Percentiles rank a stretch among this genome's conserved stretches.
These are phyloP conservation scores for Plenodomus biglobosus DNA, from an alignment of 2,329 filamentous ascomycete species.

Conservation along the genomic window DNA sequence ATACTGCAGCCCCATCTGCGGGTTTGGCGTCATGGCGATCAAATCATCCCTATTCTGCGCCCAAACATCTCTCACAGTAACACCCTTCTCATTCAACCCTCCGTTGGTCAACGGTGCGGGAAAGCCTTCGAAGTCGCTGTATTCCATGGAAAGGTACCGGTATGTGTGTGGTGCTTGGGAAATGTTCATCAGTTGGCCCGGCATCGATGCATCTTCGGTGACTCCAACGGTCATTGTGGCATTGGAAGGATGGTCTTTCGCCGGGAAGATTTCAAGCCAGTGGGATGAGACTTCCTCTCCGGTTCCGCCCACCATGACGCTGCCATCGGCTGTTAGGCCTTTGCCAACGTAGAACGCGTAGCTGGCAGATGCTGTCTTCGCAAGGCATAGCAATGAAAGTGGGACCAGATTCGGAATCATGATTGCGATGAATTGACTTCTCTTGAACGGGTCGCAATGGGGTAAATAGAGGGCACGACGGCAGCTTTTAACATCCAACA, in stretches of 20 bases:
- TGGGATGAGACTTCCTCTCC: constrained; percentile 53
- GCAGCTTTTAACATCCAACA: neutral
- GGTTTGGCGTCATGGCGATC: constrained; percentile 46
- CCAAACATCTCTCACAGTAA: constrained; percentile 49
- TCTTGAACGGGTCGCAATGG: neutral
- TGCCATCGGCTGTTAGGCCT: constrained; percentile 48
- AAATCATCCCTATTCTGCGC: constrained; percentile 46
- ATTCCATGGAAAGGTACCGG: constrained; percentile 44
- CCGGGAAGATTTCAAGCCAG: constrained; percentile 52
- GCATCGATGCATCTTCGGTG: constrained; percentile 44
- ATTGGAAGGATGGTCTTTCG: constrained; percentile 45
- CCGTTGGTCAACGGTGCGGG: constrained; percentile 50
- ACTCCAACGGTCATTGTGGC: constrained; percentile 50
- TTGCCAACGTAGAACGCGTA: constrained; percentile 55
- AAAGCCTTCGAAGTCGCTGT: constrained; percentile 48
- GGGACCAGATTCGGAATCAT: neutral
- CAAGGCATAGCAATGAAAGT: constrained; percentile 5
- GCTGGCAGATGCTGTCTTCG: constrained; percentile 38
- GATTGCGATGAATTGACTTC: neutral
- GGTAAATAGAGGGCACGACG: neutral
- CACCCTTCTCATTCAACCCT: constrained; percentile 48
- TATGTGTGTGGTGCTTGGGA: constrained; percentile 39
- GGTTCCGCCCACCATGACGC: constrained; percentile 50
- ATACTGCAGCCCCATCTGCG: constrained; percentile 48
- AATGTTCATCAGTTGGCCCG: constrained; percentile 39